Evolutionary conservation across 192 early-diverging fungal species (phyloP).

Genomic region (Coemansia sp.): DNA sequence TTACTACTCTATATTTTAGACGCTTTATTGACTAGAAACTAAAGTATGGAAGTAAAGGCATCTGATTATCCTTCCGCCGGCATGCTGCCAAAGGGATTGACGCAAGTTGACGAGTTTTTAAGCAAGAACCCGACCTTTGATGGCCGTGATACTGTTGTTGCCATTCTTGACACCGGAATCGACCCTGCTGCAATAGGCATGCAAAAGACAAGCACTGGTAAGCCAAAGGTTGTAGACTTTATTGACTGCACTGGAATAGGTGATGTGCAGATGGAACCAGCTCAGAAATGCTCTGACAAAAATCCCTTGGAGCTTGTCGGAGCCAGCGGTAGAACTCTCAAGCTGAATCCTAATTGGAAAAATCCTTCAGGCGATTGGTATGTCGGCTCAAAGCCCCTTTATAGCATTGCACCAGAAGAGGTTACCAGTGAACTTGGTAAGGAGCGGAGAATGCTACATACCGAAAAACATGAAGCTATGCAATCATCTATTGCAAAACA

Average conservation of each 20-base stretch:
- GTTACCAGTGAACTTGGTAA: constrained; percentile 42
- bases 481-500: constrained; percentile 12
- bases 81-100: constrained; percentile 69
- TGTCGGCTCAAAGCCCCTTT: constrained; percentile 76
- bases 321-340: constrained; percentile 72
- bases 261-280: constrained; percentile 63
- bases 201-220: constrained; percentile 81
- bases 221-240: constrained; percentile 86
- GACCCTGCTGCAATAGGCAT: constrained; percentile 88
- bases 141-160: constrained; percentile 84
- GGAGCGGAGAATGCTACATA: constrained; percentile 51
- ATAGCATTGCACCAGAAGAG: constrained; percentile 70
- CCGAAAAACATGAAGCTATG: constrained; percentile 22
- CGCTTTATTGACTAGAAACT: too few species aligned
- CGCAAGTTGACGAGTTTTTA: constrained; percentile 79
- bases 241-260: constrained; percentile 93
- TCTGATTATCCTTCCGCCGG: constrained; percentile 60
- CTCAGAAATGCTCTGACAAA: constrained; percentile 46
- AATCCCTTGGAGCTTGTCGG: constrained; percentile 59
- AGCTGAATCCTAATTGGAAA: constrained; percentile 66
- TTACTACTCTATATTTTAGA: too few species aligned
- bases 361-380: constrained; percentile 83
- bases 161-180: constrained; percentile 90
- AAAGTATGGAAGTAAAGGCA: too few species aligned
- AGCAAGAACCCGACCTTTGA: constrained; percentile 80